phyloP scores from a whole-genome alignment of 1,284 basidiomycete genomes.

The Ganoderma lucidum region DNA sequence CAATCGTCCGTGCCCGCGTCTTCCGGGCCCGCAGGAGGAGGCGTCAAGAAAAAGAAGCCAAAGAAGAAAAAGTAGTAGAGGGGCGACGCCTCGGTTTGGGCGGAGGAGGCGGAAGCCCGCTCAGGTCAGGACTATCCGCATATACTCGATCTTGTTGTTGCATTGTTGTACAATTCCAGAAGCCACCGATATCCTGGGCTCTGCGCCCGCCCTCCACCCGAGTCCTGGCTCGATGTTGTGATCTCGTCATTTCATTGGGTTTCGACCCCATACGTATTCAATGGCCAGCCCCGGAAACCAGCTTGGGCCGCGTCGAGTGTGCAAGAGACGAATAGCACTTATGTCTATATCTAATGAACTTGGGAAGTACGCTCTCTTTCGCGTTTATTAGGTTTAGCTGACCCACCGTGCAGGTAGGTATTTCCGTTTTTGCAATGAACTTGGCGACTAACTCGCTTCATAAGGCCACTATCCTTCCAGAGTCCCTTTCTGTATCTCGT shows the following conservation, averaged over 20 bases:
- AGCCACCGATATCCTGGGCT: not conserved
- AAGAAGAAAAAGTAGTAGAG: slow-evolving; percentile 60
- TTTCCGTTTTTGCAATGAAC: too few relatives aligned
- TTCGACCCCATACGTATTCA: not conserved
- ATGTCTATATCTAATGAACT: too few relatives aligned
- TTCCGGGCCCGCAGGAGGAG: slow-evolving; percentile 43
- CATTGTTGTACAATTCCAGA: slow-evolving; percentile 19
- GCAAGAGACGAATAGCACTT: too few relatives aligned
- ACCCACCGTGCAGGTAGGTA: too few relatives aligned
- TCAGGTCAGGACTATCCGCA: slow-evolving; percentile 22
- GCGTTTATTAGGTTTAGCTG: too few relatives aligned
- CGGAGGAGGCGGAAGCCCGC: not conserved
- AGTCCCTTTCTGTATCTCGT: not conserved
- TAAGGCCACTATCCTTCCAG: too few relatives aligned
- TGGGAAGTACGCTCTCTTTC: too few relatives aligned
- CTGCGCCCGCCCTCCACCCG: not conserved
- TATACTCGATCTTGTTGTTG: slow-evolving; percentile 5
- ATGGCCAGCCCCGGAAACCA: too few relatives aligned
- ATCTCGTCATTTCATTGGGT: not conserved
- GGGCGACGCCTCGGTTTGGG: not conserved
- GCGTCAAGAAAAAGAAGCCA: slow-evolving; percentile 61
- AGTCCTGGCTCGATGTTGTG: not conserved
- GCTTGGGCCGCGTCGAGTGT: too few relatives aligned
- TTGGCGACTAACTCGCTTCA: too few relatives aligned
- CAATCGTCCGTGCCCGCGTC: slow-evolving; percentile 35